Evolutionary conservation across 331 rosid species (phyloP).

Genomic region (Prunus yedoensis): DNA sequence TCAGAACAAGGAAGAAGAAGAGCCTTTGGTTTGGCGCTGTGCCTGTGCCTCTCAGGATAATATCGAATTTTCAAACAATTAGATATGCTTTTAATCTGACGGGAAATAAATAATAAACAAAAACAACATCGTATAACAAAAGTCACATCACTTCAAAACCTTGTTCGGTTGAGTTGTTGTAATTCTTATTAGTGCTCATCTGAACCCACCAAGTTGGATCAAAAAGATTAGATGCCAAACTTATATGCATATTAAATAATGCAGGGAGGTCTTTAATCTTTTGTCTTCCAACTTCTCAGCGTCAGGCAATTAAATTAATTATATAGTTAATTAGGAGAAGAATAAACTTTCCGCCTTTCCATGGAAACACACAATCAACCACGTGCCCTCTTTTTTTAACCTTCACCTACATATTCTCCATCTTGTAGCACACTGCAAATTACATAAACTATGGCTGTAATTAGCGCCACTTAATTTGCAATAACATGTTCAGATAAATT

Average conservation of each 20-base stretch:
- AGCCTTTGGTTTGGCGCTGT: neutral
- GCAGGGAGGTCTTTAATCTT: neutral
- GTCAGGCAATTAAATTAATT: neutral
- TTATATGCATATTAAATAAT: neutral
- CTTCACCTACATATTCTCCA: no score
- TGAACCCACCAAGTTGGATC: neutral
- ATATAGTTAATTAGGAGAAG: neutral
- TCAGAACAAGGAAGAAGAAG: neutral
- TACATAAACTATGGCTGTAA: neutral
- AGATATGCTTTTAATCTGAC: no score
- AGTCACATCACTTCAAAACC: no score
- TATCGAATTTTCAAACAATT: no score
- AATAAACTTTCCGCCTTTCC: neutral
- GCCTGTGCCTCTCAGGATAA: neutral
- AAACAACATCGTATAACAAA: no score
- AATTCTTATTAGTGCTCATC: no score
- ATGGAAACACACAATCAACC: neutral
- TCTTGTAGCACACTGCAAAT: no score
- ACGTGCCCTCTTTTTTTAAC: neutral
- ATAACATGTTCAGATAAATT: neutral
- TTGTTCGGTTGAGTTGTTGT: no score
- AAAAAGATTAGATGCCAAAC: neutral
- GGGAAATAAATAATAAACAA: no score
- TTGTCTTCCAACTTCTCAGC: neutral
- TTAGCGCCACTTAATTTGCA: neutral